Percentiles rank a stretch among this genome's conserved stretches.
Evolutionary conservation across 768 basidiomycete species (phyloP).

Genomic region (Termitomyces sp.): DNA sequence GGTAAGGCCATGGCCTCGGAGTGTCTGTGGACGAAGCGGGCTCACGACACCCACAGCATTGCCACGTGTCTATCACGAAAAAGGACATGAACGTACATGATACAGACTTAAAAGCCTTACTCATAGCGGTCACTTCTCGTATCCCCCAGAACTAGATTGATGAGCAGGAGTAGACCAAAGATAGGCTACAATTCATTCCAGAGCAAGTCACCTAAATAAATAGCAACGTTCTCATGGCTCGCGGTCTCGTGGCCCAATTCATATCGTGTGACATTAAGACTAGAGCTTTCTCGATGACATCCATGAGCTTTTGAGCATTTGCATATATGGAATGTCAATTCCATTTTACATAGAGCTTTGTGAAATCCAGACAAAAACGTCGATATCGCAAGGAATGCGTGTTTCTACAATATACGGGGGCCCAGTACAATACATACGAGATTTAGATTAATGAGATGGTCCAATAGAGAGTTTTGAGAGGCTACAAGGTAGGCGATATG

Average conservation of each 20-base stretch:
- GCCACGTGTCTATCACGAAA: background rate
- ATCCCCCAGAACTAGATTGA: too few species aligned
- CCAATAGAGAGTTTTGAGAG: background rate
- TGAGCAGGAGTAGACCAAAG: too few species aligned
- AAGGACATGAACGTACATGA: too few species aligned
- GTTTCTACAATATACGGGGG: background rate
- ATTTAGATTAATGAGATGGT: background rate
- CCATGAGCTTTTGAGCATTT: background rate
- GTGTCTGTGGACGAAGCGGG: background rate
- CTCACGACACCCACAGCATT: background rate
- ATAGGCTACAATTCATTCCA: too few species aligned
- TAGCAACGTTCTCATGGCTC: background rate
- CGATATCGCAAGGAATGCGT: background rate
- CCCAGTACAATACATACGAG: constrained; percentile 6
- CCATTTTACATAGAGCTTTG: background rate
- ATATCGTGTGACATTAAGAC: background rate
- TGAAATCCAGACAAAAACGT: background rate
- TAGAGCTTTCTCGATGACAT: background rate
- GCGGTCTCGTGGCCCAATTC: background rate
- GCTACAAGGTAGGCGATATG: background rate
- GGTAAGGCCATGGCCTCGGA: constrained; percentile 3
- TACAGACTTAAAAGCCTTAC: too few species aligned
- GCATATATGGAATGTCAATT: too few species aligned
- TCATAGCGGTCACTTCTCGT: too few species aligned
- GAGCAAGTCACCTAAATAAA: background rate